Conservation (phyloP, 179 eudicot species). For the Vitellaria paradoxa region DNA sequence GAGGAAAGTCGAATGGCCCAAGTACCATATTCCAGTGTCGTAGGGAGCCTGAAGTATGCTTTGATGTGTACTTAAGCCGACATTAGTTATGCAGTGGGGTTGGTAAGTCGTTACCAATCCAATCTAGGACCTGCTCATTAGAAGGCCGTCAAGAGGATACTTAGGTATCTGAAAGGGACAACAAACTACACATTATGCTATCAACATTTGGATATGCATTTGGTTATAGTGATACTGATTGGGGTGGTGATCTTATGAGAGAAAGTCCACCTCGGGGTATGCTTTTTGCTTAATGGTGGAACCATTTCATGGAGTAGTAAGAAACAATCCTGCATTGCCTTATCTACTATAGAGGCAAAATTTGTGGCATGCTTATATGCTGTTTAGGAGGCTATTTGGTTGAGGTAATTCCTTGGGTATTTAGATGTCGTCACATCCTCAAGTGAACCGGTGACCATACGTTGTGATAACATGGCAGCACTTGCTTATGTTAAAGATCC, state of each 20-base stretch:
- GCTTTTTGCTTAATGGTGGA: neutral
- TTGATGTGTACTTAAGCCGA: no score
- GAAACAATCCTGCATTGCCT: neutral
- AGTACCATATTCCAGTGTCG: no score
- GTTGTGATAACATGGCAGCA: neutral
- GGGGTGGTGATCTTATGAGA: neutral
- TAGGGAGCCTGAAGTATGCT: no score
- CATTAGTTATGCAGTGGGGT: no score
- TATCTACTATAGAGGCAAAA: neutral
- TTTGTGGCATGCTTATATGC: neutral
- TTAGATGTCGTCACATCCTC: no score
- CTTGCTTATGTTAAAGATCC: neutral
- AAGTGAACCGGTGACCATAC: neutral
- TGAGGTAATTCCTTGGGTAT: neutral
- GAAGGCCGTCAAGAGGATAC: neutral
- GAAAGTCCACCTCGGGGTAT: neutral
- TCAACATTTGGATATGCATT: neutral
- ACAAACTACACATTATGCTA: neutral
- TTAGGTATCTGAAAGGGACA: neutral
- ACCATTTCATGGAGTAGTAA: neutral
- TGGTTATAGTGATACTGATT: neutral
- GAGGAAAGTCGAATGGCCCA: no score
- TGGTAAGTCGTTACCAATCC: no score
- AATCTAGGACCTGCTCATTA: no score
- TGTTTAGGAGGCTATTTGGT: neutral